Base-by-base conservation (phyloP, 768 basidiomycete species). In the Psilocybe azurescens region DNA sequence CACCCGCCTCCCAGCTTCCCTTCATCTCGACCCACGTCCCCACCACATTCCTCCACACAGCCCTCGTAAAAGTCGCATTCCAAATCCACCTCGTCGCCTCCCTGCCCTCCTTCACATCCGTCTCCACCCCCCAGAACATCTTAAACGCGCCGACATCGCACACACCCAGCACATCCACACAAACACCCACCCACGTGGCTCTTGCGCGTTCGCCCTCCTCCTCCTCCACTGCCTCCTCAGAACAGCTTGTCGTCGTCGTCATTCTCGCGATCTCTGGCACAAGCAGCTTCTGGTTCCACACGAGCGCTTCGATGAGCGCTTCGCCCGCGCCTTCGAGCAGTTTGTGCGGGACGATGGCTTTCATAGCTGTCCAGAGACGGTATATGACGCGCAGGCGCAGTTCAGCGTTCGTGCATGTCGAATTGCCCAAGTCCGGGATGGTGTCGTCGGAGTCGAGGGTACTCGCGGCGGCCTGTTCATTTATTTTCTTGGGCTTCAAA, bases 341-440 rank as follows among this genome's bases (percentile, higher is more conserved):
- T 16, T 78, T 70, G 7, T 74, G 60, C 3, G 67, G 63, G 0
- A 86, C 80, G 63, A 89, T 77, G 7, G 77, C 70, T 3, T 70
- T 71, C 56, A 83, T 75, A 46, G 74, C 72, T 1, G 71, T 66
- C 89, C 89, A 91, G 38, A 92, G 79, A n/a, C 81, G 78, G 24
- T 81, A 81, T 8, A 86, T 77, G 18, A 89, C 72, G 4, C 74
- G 75, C n/a, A 93, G 71, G 70, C 88, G 91, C 56, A 89, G 72
- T 76, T 83, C 66, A 70, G 73, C 72, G 50, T 75, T 76, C 11
- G 74, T 73, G 81, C 85, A 60, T 73, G 78, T 54, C 51, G 51
- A 56, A 2, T 38, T 55, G 16, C 61, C 66, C 38, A 52, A 47
- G 39, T 66, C 63, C 13, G 63, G 65, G 58, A 70, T 41, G 33